Evolutionary conservation across 345 rosid species (phyloP).

Genomic region (Hevea brasiliensis): DNA sequence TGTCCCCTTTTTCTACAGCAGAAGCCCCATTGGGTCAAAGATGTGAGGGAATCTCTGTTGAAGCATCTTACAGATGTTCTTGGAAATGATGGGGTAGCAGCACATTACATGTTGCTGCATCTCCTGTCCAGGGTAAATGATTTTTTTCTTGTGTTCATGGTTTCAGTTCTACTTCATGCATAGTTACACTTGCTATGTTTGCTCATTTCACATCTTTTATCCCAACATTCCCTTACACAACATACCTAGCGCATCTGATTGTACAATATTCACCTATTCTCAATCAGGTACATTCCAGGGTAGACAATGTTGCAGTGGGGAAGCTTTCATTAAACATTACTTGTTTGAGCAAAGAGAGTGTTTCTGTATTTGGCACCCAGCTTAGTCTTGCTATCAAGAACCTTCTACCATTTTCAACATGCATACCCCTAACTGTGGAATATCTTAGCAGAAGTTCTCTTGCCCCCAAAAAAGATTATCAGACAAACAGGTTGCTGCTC

Average conservation of each 20-base stretch:
- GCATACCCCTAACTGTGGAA: slow-evolving; percentile 62
- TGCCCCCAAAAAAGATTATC: slow-evolving; percentile 85
- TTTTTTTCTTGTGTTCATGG: slow-evolving; percentile 12
- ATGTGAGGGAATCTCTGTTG: slow-evolving; percentile 60
- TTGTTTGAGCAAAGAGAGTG: slow-evolving; percentile 61
- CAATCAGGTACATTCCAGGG: slow-evolving; percentile 73
- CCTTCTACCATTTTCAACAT: slow-evolving; percentile 69
- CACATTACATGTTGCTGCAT: slow-evolving; percentile 71
- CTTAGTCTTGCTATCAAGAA: slow-evolving; percentile 49
- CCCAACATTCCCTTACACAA: neutral
- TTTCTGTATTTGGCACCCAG: slow-evolving; percentile 56
- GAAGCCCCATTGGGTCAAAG: slow-evolving; percentile 56
- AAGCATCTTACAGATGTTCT: slow-evolving; percentile 65
- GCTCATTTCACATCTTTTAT: neutral
- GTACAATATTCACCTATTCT: neutral
- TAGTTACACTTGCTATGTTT: neutral
- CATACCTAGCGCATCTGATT: neutral
- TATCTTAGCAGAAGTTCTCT: slow-evolving; percentile 65
- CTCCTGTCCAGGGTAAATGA: slow-evolving; percentile 63
- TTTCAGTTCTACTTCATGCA: neutral
- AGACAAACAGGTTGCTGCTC: slow-evolving; percentile 52
- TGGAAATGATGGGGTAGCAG: slow-evolving; percentile 78
- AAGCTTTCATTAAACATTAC: slow-evolving; percentile 80
- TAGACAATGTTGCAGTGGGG: slow-evolving; percentile 81
- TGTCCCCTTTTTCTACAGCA: slow-evolving; percentile 40